Conservation (phyloP, 2,329 filamentous ascomycete species). For the Talaromyces sp. region DNA sequence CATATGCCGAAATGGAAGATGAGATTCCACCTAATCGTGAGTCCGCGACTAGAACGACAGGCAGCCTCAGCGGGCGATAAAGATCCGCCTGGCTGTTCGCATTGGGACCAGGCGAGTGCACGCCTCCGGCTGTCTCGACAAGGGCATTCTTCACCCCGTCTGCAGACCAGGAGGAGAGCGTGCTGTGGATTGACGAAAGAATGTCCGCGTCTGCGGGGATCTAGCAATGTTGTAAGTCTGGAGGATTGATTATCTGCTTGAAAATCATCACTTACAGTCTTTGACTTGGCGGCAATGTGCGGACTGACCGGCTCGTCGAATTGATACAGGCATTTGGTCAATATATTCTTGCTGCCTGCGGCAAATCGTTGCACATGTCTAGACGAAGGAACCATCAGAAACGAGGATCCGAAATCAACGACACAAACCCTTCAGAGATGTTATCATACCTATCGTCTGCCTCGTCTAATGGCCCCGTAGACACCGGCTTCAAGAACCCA, state of each 20-base stretch:
- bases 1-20: slow-evolving; percentile 71
- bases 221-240: slow-evolving; percentile 24
- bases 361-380: slow-evolving; percentile 61
- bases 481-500: slow-evolving; percentile 73
- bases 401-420: neutral
- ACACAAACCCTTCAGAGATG: neutral
- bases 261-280: slow-evolving; percentile 23
- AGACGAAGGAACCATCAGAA: slow-evolving; percentile 17
- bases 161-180: slow-evolving; percentile 32
- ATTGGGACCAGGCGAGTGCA: slow-evolving; percentile 71
- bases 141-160: slow-evolving; percentile 54
- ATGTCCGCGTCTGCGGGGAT: slow-evolving; percentile 46
- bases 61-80: slow-evolving; percentile 67
- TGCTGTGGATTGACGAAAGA: slow-evolving; percentile 43
- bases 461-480: slow-evolving; percentile 64
- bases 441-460: slow-evolving; percentile 59
- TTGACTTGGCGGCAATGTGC: slow-evolving; percentile 60
- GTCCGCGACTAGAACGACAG: slow-evolving; percentile 69
- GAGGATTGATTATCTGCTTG: slow-evolving; percentile 2
- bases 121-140: slow-evolving; percentile 76
- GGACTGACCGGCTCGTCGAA: slow-evolving; percentile 72
- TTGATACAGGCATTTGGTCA: slow-evolving; percentile 61
- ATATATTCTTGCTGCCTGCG: slow-evolving; percentile 37
- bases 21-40: slow-evolving; percentile 72
- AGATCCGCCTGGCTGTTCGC: slow-evolving; percentile 72